A percentile compares a stretch with the other conserved stretches of the same genome.
phyloP scores from a whole-genome alignment of 768 basidiomycete species.

The Lentinula sp. region DNA sequence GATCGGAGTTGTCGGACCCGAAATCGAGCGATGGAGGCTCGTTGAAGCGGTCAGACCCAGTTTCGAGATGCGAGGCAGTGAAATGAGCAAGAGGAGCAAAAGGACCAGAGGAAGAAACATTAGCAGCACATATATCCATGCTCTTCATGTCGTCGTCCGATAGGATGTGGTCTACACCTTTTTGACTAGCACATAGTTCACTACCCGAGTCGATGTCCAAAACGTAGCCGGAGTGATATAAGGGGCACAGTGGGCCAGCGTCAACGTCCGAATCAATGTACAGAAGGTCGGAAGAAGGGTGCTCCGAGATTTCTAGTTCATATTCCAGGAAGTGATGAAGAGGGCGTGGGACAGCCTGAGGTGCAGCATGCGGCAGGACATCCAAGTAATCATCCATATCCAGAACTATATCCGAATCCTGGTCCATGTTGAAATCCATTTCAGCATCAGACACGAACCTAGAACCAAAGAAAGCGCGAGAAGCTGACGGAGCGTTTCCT shows the following conservation, averaged over 20 bases:
- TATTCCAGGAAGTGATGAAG: neutral
- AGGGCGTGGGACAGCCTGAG: neutral
- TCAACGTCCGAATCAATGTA: neutral
- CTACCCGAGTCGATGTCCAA: neutral
- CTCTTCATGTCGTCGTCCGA: neutral
- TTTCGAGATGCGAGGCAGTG: neutral
- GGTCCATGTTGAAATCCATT: neutral
- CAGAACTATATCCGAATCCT: neutral
- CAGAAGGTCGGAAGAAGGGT: neutral
- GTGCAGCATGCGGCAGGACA: neutral
- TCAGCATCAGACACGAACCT: neutral
- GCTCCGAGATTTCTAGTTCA: neutral
- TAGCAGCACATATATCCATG: neutral
- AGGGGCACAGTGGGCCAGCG: neutral
- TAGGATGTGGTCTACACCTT: neutral
- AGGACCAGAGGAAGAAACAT: neutral
- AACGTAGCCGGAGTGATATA: neutral
- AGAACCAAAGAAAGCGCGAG: neutral
- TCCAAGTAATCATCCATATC: neutral
- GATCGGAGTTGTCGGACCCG: neutral
- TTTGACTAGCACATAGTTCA: neutral
- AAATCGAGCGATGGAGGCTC: neutral
- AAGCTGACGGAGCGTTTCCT: neutral
- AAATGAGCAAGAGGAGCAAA: neutral
- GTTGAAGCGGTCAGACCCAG: neutral